These are phyloP conservation scores for Sporothrix sp. DNA, from an alignment of 2,329 filamentous ascomycete species.

Conservation along the genomic window DNA sequence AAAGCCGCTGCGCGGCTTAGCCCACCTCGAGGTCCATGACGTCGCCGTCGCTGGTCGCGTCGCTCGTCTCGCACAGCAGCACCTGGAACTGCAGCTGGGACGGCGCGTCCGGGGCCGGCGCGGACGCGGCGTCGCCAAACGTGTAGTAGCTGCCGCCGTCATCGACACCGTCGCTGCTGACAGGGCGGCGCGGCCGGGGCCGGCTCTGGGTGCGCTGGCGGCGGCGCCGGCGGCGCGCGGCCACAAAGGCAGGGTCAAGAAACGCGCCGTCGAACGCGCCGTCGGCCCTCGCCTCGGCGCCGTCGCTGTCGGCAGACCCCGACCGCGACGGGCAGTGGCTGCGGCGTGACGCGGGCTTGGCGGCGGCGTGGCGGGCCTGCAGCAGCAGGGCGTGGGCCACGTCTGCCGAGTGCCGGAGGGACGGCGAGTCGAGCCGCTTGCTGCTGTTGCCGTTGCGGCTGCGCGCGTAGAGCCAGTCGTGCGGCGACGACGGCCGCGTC, in stretches of 20 bases:
- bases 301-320: background rate
- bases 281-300: background rate
- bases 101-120: too few species aligned
- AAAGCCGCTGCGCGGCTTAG: background rate
- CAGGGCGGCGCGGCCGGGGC: background rate
- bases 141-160: background rate
- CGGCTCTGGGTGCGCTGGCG: constrained; percentile 11
- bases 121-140: background rate
- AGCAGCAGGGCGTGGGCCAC: too few species aligned
- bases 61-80: constrained; percentile 1
- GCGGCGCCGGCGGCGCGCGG: background rate
- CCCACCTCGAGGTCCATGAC: constrained; percentile 6
- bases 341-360: background rate
- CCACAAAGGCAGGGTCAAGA: background rate
- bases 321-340: constrained; percentile 8
- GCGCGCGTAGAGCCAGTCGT: too few species aligned
- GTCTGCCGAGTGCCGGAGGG: too few species aligned
- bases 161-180: background rate
- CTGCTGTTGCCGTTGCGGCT: background rate
- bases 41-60: constrained; percentile 5
- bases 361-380: background rate
- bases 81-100: background rate
- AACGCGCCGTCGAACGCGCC: background rate
- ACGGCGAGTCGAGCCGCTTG: background rate
- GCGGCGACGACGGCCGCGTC: constrained; percentile 4